Conservation (phyloP, 805 yeast genomes). For the Vanderwaltozyma yarrowii region DNA sequence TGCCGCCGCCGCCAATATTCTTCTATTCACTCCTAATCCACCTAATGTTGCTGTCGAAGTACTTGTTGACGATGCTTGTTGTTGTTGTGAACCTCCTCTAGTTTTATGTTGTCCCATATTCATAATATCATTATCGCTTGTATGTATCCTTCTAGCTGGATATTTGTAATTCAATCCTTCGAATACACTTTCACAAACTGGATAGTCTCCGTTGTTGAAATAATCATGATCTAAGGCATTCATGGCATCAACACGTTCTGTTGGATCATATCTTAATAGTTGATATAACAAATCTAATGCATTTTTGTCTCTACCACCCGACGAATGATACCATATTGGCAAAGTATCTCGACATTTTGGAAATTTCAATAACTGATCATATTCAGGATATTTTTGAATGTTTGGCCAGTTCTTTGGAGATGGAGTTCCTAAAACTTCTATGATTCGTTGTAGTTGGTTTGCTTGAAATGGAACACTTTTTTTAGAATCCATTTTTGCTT, state of each 20-base stretch:
- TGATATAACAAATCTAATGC: slow-evolving; percentile 57
- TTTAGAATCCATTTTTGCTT: slow-evolving; percentile 88
- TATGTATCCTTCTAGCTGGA: slow-evolving; percentile 78
- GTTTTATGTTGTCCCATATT: slow-evolving; percentile 14
- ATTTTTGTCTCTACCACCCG: slow-evolving; percentile 62
- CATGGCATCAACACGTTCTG: slow-evolving; percentile 64
- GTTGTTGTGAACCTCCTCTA: slow-evolving; percentile 11
- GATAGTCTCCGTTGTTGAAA: slow-evolving; percentile 49
- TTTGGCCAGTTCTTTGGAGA: slow-evolving; percentile 68
- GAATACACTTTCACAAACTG: slow-evolving; percentile 71
- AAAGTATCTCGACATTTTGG: slow-evolving; percentile 48
- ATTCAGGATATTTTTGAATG: slow-evolving; percentile 77
- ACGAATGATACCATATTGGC: slow-evolving; percentile 75
- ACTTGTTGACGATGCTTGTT: slow-evolving; percentile 11
- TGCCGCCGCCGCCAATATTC: slow-evolving; percentile 31
- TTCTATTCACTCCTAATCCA: slow-evolving; percentile 28
- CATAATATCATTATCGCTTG: slow-evolving; percentile 73
- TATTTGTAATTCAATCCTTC: slow-evolving; percentile 63
- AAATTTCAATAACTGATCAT: slow-evolving; percentile 48
- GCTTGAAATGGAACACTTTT: slow-evolving; percentile 90
- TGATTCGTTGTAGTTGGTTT: slow-evolving; percentile 80
- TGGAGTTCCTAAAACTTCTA: slow-evolving; percentile 93
- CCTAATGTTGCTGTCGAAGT: slow-evolving; percentile 21
- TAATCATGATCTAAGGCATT: slow-evolving; percentile 69
- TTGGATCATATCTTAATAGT: slow-evolving; percentile 76